Evolutionary conservation across 208 protist genomes (phyloP).

Genomic region (Balamuthia mandrillaris): DNA sequence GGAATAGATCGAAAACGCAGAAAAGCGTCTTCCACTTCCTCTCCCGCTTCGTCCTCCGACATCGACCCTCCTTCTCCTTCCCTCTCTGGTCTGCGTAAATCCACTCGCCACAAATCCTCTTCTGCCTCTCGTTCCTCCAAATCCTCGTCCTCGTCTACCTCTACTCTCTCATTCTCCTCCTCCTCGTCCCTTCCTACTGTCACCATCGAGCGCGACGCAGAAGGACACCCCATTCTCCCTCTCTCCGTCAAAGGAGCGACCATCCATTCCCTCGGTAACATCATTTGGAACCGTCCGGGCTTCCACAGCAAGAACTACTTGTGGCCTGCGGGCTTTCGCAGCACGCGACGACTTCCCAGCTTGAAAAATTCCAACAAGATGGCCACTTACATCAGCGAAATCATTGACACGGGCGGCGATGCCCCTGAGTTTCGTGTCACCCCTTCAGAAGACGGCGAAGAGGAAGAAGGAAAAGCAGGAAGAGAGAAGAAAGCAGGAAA

Average conservation of each 20-base stretch:
- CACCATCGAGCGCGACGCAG: not conserved
- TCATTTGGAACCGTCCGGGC: not conserved
- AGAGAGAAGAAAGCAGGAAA: not conserved
- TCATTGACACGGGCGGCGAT: not conserved
- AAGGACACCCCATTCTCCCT: not conserved
- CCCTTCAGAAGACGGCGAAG: too few species aligned
- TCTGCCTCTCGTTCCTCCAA: too few species aligned
- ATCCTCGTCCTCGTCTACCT: too few species aligned
- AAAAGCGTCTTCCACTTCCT: not conserved
- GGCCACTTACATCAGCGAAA: not conserved
- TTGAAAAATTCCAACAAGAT: not conserved
- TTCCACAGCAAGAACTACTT: conserved; percentile 16
- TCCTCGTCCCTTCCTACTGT: not conserved
- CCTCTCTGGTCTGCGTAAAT: not conserved
- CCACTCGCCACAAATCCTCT: too few species aligned
- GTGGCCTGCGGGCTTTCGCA: conserved; percentile 3
- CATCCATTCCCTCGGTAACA: not conserved
- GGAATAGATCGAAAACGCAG: not conserved
- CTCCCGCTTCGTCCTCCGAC: not conserved
- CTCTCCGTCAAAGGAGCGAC: not conserved
- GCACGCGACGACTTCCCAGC: not conserved
- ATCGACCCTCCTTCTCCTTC: not conserved
- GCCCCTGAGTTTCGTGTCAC: not conserved
- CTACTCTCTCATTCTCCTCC: not conserved
- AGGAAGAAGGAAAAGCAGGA: too few species aligned